Base-by-base conservation (phyloP, 208 protist genomes). In the Acanthamoeba castellanii region DNA sequence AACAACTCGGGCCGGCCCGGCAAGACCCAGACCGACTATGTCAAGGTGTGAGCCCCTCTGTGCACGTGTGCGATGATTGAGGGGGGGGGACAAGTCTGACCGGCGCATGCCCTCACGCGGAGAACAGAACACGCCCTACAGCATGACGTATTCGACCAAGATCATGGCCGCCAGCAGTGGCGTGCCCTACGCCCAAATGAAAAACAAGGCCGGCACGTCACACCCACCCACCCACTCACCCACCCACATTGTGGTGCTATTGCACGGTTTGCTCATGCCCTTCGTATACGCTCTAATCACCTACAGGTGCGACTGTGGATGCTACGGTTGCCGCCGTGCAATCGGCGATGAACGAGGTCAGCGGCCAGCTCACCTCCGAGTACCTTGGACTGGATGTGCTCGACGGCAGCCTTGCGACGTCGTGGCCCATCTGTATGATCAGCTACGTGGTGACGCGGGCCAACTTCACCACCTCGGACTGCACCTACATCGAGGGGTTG, bases 381-480 rank as follows among this genome's bases (percentile, higher is more conserved):
- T 89, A 66, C 50, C 52, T 89, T 7, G 81, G 81, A 9, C 4
- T 45, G 25, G 81, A 89, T 20, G 81, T 64, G 81, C 52, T 66
- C 52, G 25, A 89, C 50, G 81, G 81, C 81, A 61, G 34, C 50
- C 52, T 61, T 0, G 11, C 81, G n/a, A 22, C 81, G n/a, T 93
- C 89, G 70, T 93, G 89, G 89, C 89, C 89, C 64, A 93, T 93
- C 32, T 93, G 66, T n/a, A 32, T 93, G 66, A 74, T 93, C 47
- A 81, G 57, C 70, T 93, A 64, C 89, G 20, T 93, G 7, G 45
- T 93, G 16, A 37, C 47, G 18, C 25, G 6, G 34, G 34, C 66
- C 30, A 25, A 50, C 34, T 45, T 82, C 45, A 93, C 52, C 66
- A 55, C 47, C 7, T 45, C 61, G 9, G 89, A 93, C 50, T 93